A percentile compares a stretch with the other conserved stretches of the same genome.
These are phyloP conservation scores for Syncephalastrum racemosum DNA, from an alignment of 371 early-diverging fungal genomes.

Conservation along the genomic window DNA sequence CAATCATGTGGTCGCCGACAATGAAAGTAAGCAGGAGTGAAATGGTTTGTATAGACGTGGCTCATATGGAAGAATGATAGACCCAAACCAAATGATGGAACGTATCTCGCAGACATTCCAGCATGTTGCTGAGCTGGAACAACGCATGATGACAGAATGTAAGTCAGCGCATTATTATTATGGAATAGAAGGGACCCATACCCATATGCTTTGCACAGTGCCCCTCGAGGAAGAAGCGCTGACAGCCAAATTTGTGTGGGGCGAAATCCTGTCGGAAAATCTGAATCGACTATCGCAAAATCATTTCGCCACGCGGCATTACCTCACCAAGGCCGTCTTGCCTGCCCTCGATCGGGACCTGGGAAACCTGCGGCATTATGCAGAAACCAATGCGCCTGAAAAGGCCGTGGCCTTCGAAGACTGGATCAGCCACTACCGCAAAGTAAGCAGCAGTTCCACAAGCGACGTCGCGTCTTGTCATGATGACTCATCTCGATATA, in stretches of 20 bases:
- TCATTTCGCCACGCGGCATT: slow-evolving; percentile 72
- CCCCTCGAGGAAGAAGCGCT: slow-evolving; percentile 56
- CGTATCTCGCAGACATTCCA: slow-evolving; percentile 54
- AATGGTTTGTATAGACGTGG: background rate
- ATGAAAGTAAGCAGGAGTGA: background rate
- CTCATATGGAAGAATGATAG: background rate
- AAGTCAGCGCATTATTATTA: slow-evolving; percentile 13
- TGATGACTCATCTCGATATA: slow-evolving; percentile 9
- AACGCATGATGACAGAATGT: slow-evolving; percentile 62
- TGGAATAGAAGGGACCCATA: background rate
- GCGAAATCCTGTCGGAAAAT: slow-evolving; percentile 63
- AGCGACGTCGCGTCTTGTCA: background rate
- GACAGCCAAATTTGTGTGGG: slow-evolving; percentile 69
- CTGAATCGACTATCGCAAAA: slow-evolving; percentile 62
- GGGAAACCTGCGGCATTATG: slow-evolving; percentile 33
- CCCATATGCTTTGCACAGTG: slow-evolving; percentile 12
- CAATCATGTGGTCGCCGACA: slow-evolving; percentile 43
- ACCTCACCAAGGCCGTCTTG: slow-evolving; percentile 58
- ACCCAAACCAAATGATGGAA: slow-evolving; percentile 40
- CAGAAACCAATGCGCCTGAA: slow-evolving; percentile 16
- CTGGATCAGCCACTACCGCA: slow-evolving; percentile 41
- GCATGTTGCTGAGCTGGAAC: slow-evolving; percentile 57
- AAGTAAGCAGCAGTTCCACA: slow-evolving; percentile 28
- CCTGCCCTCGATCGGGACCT: slow-evolving; percentile 65
- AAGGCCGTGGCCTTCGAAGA: slow-evolving; percentile 21